Base-by-base conservation (phyloP, 192 early-diverging fungal genomes). In the Neocallimastix lanati region DNA sequence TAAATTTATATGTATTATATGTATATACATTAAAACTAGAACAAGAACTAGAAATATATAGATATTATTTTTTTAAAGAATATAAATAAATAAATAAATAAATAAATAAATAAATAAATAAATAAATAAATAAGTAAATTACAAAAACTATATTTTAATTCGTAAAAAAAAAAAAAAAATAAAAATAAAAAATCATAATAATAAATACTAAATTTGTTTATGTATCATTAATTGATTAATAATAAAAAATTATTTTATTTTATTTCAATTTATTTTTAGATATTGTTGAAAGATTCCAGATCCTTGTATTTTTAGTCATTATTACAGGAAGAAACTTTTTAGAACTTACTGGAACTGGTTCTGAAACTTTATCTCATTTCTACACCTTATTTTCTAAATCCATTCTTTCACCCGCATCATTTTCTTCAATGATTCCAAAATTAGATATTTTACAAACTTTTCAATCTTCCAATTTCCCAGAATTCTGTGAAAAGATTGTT, bases 251-350 rank as follows among this genome's bases (percentile, higher is more conserved):
- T 82, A 14, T 77, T 27, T 77, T 14, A 21, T 9, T 33, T 79
- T 6, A 83, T 28, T 2, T 50, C 29, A 25, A 76, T 79, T 78
- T 11, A 29, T 13, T 21, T 21, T 77, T n/a, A 94, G 94, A 99
- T 85, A 94, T 98, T 58, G 96, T 98, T 11, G 96, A 98, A 84
- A 89, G 98, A 12, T 98, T 98, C 81, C 96, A 99, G 83, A 86
- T 96, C 15, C 88, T 89, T 1, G 89, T 93, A 12, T 98, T 95
- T 83, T 84, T 99, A 79, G 83, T 90, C 78, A 94, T 98, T 80
- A 98, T 98, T 80, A 95, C 93, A 4, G 81, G 95, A 33, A 90
- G 94, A 38, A 99, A 98, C 84, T 88, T 93, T 38, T 88, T 97
- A 25, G 96, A 99, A 83, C 86, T 99, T 28, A 88, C 92, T 1